Percentiles rank a stretch among this genome's conserved stretches.
phyloP scores from a whole-genome alignment of 139 green algal species.

The Zygnema cylindricum region DNA sequence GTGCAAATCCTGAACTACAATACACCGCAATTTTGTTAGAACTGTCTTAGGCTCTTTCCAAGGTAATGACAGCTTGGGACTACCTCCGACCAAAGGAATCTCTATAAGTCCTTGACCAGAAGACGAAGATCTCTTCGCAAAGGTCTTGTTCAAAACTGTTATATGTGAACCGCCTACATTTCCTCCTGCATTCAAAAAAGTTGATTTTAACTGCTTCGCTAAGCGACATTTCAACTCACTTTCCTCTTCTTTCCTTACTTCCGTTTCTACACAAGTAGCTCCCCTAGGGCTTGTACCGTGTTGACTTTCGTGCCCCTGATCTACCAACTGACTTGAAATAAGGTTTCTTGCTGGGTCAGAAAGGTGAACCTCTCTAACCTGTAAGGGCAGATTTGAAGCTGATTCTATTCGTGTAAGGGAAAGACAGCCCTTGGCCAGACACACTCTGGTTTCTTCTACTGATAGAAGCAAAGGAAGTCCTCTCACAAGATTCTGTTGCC shows the following conservation, averaged over 20 bases:
- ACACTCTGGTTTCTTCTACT: background rate
- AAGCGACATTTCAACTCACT: too few relatives aligned
- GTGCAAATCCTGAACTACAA: slow-evolving; percentile 59
- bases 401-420: too few relatives aligned
- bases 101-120: background rate
- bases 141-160: too few relatives aligned
- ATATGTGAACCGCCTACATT: background rate
- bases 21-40: background rate
- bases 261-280: too few relatives aligned
- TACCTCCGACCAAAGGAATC: background rate
- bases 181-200: too few relatives aligned
- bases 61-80: background rate
- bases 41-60: slow-evolving; percentile 9
- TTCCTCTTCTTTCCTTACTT: background rate
- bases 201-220: too few relatives aligned
- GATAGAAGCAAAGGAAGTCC: slow-evolving; percentile 28
- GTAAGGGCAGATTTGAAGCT: background rate
- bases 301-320: too few relatives aligned
- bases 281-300: too few relatives aligned
- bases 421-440: background rate
- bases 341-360: background rate
- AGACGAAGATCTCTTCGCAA: background rate
- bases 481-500: slow-evolving; percentile 20
- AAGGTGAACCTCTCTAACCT: background rate
- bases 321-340: background rate